A percentile compares a stretch with the other conserved stretches of the same genome.
phyloP scores from a whole-genome alignment of 2,329 filamentous ascomycete species.

The Monilinia fructigena region DNA sequence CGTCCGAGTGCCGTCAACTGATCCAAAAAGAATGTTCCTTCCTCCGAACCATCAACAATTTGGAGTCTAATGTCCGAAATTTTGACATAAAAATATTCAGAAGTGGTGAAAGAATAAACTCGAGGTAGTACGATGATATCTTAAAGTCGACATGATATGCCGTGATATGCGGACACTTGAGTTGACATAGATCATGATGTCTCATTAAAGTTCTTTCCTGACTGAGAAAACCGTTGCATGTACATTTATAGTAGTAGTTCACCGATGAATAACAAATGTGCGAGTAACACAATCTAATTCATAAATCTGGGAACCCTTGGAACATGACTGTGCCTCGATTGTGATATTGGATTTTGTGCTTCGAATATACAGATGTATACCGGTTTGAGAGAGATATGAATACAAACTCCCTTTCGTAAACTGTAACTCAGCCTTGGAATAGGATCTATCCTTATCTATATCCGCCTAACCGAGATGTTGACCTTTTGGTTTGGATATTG shows the following conservation, averaged over 20 bases:
- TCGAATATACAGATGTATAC: not conserved
- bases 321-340: constrained; percentile 1
- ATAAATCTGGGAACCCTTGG: no score
- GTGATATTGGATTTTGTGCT: constrained; percentile 5
- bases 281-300: no score
- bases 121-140: not conserved
- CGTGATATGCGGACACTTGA: not conserved
- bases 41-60: not conserved
- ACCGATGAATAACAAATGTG: no score
- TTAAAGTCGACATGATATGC: not conserved
- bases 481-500: not conserved
- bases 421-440: not conserved
- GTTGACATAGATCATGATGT: not conserved
- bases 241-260: no score
- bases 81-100: no score
- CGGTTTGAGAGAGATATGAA: no score
- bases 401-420: not conserved
- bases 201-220: constrained; percentile 5
- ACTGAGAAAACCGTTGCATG: no score
- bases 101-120: not conserved
- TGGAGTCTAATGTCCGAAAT: not conserved
- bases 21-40: not conserved
- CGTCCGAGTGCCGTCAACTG: constrained; percentile 10
- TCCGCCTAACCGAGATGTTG: not conserved
- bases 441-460: not conserved